Evolutionary conservation across 2,329 filamentous ascomycete species (phyloP).

Genomic region (Trichophyton equinum): DNA sequence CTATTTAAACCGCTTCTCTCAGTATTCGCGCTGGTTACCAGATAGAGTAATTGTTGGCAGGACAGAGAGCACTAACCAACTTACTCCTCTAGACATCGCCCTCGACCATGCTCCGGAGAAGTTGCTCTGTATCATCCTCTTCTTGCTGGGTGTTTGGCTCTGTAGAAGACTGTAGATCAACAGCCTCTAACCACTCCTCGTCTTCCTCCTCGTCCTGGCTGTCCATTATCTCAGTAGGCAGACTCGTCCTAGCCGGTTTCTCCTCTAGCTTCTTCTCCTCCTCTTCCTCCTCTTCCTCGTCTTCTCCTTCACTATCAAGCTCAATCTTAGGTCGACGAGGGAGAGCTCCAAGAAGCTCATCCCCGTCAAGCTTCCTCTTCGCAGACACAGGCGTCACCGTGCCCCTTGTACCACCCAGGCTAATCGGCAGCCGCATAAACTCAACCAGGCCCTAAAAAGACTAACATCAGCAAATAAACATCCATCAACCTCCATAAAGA

Average conservation of each 20-base stretch:
- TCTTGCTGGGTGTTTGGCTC: not conserved
- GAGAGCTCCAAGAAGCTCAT: not conserved
- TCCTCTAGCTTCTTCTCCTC: not conserved
- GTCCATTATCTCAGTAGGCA: conserved; percentile 7
- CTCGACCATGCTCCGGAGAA: not conserved
- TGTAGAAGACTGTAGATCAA: not conserved
- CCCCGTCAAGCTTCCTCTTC: conserved; percentile 1
- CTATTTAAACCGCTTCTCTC: not conserved
- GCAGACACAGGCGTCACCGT: not conserved
- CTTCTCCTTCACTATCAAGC: not conserved
- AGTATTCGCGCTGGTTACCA: not conserved
- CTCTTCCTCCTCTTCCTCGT: not conserved
- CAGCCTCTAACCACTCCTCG: not conserved
- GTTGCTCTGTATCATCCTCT: not conserved
- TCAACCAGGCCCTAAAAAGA: not conserved
- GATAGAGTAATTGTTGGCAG: not conserved
- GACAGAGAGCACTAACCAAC: not conserved
- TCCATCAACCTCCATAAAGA: not conserved
- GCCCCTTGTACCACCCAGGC: not conserved
- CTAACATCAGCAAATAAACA: not conserved
- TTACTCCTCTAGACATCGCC: not conserved
- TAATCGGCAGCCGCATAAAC: not conserved
- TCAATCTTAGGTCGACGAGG: not conserved
- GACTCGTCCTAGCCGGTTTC: not conserved
- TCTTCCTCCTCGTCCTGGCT: conserved; percentile 8